These are phyloP conservation scores for Xylariaceae sp. DNA, from an alignment of 2,329 filamentous ascomycete genomes.

Conservation along the genomic window DNA sequence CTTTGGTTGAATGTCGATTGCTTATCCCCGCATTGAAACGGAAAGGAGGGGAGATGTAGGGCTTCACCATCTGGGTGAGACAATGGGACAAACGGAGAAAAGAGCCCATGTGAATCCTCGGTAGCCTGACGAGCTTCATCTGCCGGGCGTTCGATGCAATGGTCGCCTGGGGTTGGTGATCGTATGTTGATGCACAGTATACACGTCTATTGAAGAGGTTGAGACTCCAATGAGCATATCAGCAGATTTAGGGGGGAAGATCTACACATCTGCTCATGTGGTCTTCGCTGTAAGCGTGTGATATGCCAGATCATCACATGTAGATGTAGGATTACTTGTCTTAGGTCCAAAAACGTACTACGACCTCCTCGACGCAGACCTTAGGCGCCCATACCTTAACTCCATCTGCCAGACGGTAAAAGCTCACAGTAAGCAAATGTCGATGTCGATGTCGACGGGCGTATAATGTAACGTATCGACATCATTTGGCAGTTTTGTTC, in stretches of 20 bases:
- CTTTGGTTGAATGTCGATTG: too few relatives aligned
- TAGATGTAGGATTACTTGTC: too few relatives aligned
- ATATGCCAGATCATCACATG: neutral
- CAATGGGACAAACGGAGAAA: neutral
- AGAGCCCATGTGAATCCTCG: neutral
- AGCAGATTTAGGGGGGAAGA: too few relatives aligned
- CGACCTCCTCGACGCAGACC: too few relatives aligned
- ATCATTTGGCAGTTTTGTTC: too few relatives aligned
- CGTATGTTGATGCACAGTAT: neutral
- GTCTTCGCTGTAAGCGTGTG: slow-evolving; percentile 3
- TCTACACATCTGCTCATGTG: slow-evolving; percentile 9
- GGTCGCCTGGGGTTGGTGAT: neutral
- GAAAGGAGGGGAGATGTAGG: neutral
- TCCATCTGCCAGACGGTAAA: neutral
- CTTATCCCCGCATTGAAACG: too few relatives aligned
- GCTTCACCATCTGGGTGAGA: neutral
- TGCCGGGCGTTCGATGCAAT: neutral
- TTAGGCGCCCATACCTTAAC: neutral
- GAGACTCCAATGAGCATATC: too few relatives aligned
- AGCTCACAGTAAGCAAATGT: neutral
- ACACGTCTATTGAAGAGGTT: too few relatives aligned
- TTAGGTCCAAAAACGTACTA: too few relatives aligned
- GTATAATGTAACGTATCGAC: neutral
- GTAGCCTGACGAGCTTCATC: neutral
- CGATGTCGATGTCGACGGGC: neutral